Evolutionary conservation across 257 asterid genomes (phyloP), one percentile per base, ranked within the genome.

Genomic region (Oldenlandia corymbosa): DNA sequence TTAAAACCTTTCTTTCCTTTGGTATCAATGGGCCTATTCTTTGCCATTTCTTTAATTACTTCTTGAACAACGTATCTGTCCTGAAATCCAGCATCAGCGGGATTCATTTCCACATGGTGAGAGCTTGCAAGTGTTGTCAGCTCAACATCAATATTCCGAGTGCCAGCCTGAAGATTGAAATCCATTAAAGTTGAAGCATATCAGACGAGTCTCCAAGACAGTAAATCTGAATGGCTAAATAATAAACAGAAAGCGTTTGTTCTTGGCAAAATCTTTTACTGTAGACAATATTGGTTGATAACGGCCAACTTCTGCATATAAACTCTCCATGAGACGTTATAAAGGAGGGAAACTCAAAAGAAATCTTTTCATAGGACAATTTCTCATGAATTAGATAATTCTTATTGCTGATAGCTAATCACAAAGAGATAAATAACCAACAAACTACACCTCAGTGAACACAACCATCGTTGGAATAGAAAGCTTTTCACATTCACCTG

Each of bases 11-110:
- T 89, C 86, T 80, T 85, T 67, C 97, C 97, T 74, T 93, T 90
- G 20, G 84, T 73, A 79, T 90, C 97, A 76, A 93, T 84, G 10
- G 96, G 95, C 74, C 99, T 83, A 76, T 85, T 90, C 75, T 83
- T 93, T 13, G 99, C 99, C 97, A 93, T 93, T 75, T 90, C 97
- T 77, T 93, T 90, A 59, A 93, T 93, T 41, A 93, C 76, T 86
- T 93, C 97, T 78, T 93, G 97, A 79, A 93, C 99, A 61, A 93
- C 95, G 67, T 93, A 89, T 26, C 96, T 73, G 73, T 93, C 99
- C 71, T 81, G 95, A 83, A 92, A 92, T 68, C 97, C 97, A 30
- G 97, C 97, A 79, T 89, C 92, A 58, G 96, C 81, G 12, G 99
- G 99, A 81, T 76, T 93, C 83, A 93, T 65, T 76, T 93, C 99